Percentiles rank a stretch among this genome's conserved stretches.
Conservation (phyloP, 1,284 basidiomycete species). For the Cutaneotrichosporon sp. region DNA sequence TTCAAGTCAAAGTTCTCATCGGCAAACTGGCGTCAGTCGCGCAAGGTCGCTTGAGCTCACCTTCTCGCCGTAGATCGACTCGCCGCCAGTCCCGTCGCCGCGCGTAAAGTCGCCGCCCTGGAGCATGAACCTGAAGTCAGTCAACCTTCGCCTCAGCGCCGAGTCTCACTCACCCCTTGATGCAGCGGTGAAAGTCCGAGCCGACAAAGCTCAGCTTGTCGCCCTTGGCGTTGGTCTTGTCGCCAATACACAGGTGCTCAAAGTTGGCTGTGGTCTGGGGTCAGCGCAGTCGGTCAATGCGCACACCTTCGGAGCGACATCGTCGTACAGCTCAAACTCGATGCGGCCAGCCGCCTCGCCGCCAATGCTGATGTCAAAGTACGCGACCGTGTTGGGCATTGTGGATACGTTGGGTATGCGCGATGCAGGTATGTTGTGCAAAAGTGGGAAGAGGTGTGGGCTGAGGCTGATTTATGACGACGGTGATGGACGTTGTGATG, state of each 20-base stretch:
- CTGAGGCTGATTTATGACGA: no score
- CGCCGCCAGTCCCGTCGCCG: conserved; percentile 83
- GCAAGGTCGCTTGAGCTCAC: conserved; percentile 14
- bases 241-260: conserved; percentile 77
- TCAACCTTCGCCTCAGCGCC: not conserved
- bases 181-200: conserved; percentile 75
- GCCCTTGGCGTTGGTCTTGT: conserved; percentile 54
- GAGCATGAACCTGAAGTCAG: conserved; percentile 60
- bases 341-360: conserved; percentile 59
- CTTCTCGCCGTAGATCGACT: conserved; percentile 85
- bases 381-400: conserved; percentile 51
- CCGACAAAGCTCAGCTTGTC: conserved; percentile 49
- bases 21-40: conserved; percentile 20
- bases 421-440: no score
- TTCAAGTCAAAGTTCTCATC: conserved; percentile 82
- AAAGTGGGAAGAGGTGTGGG: no score
- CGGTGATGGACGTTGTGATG: no score
- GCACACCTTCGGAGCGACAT: conserved; percentile 51
- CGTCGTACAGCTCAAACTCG: conserved; percentile 76
- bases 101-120: conserved; percentile 54
- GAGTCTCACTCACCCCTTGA: conserved; percentile 42
- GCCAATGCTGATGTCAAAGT: conserved; percentile 72
- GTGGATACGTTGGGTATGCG: not conserved
- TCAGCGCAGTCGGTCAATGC: conserved; percentile 5
- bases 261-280: conserved; percentile 75